Base-by-base conservation (phyloP, 2,329 filamentous ascomycete genomes). In the Delphinella strobiligena region DNA sequence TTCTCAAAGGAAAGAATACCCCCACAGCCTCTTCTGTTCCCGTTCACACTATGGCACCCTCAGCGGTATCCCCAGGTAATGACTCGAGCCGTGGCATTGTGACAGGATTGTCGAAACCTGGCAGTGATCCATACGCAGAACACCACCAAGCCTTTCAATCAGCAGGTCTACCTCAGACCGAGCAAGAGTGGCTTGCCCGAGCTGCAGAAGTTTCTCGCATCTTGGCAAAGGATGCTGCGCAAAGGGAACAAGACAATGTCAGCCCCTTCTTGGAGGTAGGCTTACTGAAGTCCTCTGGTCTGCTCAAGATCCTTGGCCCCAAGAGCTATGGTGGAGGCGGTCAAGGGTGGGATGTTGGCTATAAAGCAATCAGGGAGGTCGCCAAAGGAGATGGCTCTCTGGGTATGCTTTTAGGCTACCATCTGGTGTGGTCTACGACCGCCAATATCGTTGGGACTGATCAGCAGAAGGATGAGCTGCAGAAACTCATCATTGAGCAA, bases 361-460 rank as follows among this genome's bases (percentile, higher is more conserved):
- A 76, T 48, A 71, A 71, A 49, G 62, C 61, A 0, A 77, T 80
- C 19, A 64, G 76, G 0, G 74, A 79, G 42, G 71, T 81, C 4
- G 74, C 78, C 1, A 76, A 76, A 49, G 71, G 65, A 1, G 77
- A 82, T 53, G 77, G 76, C 1, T 77, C 72, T 1, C 61, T 81
- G 22, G 77, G 76, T 1, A 78, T 79, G 75, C 64, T 81, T 0
- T 61, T 80, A 0, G 76, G 74, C 1, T 80, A 80, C 47, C 75
- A 80, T 49, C 60, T 80, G 4, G 61, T 79, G 5, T 81, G 76
- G 76, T 74, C 70, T 0, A 73, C 67, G 0, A 79, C 72, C 0
- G 74, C 73, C 12, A 72, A 71, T 42, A 61, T 80, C 0, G 71
- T 80, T 8, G 77, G 77, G 2, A 75, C 64, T 1, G 54, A 69